These are phyloP conservation scores for Prunus padus DNA, from an alignment of 306 rosid genomes.

Conservation along the genomic window DNA sequence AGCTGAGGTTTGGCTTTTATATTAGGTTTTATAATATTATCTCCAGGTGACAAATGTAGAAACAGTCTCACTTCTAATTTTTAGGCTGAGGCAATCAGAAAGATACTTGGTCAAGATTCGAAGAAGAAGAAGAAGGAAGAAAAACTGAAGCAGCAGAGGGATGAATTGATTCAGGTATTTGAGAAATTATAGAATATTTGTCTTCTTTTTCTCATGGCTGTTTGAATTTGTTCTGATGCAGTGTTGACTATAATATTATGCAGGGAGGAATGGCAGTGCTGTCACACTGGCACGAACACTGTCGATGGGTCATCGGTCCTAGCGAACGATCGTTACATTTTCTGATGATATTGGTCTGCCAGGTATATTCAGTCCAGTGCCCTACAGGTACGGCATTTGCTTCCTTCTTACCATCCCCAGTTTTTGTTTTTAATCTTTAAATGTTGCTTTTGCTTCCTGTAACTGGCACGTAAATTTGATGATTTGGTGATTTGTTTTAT, in stretches of 20 bases:
- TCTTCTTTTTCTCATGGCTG: neutral
- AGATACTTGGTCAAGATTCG: constrained; percentile 62
- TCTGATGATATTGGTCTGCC: constrained; percentile 60
- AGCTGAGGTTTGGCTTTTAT: constrained; percentile 50
- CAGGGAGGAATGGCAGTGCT: constrained; percentile 46
- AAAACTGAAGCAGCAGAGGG: constrained; percentile 45
- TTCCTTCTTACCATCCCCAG: neutral
- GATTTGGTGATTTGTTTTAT: constrained; percentile 20
- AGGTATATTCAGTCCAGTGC: constrained; percentile 35
- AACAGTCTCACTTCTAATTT: constrained; percentile 13
- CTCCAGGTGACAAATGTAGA: constrained; percentile 5
- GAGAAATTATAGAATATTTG: neutral
- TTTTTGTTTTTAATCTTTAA: neutral
- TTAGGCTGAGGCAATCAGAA: constrained; percentile 65
- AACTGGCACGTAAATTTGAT: constrained; percentile 11
- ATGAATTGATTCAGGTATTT: constrained; percentile 40
- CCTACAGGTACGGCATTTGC: constrained; percentile 41
- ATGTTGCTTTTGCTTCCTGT: neutral
- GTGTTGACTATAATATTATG: constrained; percentile 5
- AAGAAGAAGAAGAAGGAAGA: constrained; percentile 63
- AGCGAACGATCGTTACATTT: constrained; percentile 46
- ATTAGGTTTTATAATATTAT: neutral
- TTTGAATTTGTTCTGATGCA: neutral
- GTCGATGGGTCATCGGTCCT: constrained; percentile 51
- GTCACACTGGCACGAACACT: constrained; percentile 41